These are phyloP conservation scores for Cunninghamia lanceolata DNA, from an alignment of 75 land plant genomes.

Conservation along the genomic window DNA sequence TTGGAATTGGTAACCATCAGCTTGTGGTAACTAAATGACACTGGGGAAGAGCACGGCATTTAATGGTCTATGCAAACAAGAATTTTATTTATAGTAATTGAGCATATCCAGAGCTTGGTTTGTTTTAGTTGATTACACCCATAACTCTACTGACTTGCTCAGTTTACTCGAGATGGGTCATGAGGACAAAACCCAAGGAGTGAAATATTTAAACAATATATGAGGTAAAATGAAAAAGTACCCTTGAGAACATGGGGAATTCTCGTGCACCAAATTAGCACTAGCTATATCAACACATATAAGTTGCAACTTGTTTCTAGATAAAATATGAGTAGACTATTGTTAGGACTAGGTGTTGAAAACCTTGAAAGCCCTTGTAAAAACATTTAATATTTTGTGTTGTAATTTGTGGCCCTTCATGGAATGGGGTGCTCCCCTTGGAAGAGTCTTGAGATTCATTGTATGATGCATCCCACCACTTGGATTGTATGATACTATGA, in stretches of 20 bases:
- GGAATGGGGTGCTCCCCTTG: too few species aligned
- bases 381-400: too few species aligned
- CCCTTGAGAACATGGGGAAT: neutral
- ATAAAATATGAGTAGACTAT: neutral
- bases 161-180: neutral
- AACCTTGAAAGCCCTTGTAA: too few species aligned
- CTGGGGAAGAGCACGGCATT: neutral
- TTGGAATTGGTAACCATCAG: neutral
- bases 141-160: neutral
- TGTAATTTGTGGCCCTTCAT: too few species aligned
- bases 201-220: neutral
- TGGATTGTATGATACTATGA: too few species aligned
- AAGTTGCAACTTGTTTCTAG: neutral
- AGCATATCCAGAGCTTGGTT: neutral
- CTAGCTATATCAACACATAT: neutral
- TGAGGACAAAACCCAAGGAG: neutral
- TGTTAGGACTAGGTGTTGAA: neutral
- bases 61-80: neutral
- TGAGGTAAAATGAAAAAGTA: neutral
- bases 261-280: neutral
- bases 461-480: too few species aligned
- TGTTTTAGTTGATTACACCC: neutral
- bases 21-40: neutral
- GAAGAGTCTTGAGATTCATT: too few species aligned
- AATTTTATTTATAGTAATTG: neutral